phyloP scores from a whole-genome alignment of 2,329 filamentous ascomycete species.

The Sporothrix humicola region DNA sequence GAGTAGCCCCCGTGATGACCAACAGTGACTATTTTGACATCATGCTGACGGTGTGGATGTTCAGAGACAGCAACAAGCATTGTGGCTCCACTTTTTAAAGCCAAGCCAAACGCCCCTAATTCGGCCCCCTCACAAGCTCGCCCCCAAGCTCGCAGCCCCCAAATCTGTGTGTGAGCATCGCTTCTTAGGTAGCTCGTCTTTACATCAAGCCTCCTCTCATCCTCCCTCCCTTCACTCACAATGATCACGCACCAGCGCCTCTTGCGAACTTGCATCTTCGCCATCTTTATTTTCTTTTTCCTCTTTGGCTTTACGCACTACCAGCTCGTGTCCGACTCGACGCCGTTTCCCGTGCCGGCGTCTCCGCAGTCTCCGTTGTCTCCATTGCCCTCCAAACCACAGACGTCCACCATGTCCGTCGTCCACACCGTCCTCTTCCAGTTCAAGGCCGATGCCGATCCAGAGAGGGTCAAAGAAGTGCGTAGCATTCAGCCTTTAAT shows the following conservation, averaged over 20 bases:
- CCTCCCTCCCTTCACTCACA: background rate
- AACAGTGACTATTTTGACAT: too few relatives aligned
- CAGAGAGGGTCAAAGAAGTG: conserved; percentile 14
- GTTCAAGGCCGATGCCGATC: conserved; percentile 21
- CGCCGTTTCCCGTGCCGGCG: background rate
- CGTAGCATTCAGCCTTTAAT: too few relatives aligned
- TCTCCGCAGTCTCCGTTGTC: background rate
- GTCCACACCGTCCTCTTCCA: conserved; percentile 33
- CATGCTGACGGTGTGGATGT: too few relatives aligned
- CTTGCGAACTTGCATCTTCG: background rate
- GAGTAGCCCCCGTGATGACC: background rate
- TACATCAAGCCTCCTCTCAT: background rate
- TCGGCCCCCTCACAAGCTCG: too few relatives aligned
- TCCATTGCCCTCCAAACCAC: background rate
- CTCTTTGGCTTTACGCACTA: background rate
- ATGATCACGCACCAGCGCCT: background rate
- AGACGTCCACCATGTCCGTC: conserved; percentile 27
- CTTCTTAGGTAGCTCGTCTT: too few relatives aligned
- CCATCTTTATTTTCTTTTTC: background rate
- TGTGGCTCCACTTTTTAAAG: too few relatives aligned
- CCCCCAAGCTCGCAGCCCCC: too few relatives aligned
- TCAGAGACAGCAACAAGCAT: too few relatives aligned
- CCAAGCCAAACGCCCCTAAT: too few relatives aligned
- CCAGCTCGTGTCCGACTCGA: background rate
- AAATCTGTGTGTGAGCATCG: too few relatives aligned